Base-by-base conservation (phyloP, 805 yeast species). In the Cyberlindnera xishuangbannaensis region DNA sequence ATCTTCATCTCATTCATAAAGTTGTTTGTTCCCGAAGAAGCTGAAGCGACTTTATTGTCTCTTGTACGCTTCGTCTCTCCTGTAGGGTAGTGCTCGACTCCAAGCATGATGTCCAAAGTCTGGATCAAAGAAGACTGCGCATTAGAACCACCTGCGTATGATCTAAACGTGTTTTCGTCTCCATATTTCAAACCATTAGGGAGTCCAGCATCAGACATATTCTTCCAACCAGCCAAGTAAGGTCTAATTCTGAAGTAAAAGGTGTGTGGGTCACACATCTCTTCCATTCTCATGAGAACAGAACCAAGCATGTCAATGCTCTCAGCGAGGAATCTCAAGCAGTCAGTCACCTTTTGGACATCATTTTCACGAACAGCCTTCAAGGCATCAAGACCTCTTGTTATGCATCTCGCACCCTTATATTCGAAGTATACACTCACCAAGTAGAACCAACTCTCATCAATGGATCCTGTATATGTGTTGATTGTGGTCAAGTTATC, bases 101-200 rank as follows among this genome's bases (percentile, higher is more conserved):
- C 76, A 25, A 88, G 65, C 13, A 86, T 56, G 17, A 84, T 71
- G 53, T 88, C 97, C 41, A 88, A 64, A 17, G 86, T 79, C 59
- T 88, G 97, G 42, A 90, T 83, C 48, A 88, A 65, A 3, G 96
- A 84, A 29, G 88, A 78, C 59, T 88, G 97, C 1, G 95, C 97
- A 55, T 88, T 88, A 4, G 95, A 83, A 1, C 97, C 97, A 18
- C 97, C 97, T 13, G 95, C 69, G 55, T 71, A 80, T 21, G 59
- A 53, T 46, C 80, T 63, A 31, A 76, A 80, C 18, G 46, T 56
- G 2, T 56, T 51, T 50, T 78, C 86, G 34, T 71, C 65, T 17
- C 94, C 95, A 53, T 88, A 88, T 30, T 67, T 62, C 2, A 88
- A 79, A 1, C 97, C 97, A 38, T 77, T 58, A 11, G 78, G 77